These are phyloP conservation scores for Exophiala lecanii-corni DNA, from an alignment of 2,329 filamentous ascomycete genomes.

Conservation along the genomic window DNA sequence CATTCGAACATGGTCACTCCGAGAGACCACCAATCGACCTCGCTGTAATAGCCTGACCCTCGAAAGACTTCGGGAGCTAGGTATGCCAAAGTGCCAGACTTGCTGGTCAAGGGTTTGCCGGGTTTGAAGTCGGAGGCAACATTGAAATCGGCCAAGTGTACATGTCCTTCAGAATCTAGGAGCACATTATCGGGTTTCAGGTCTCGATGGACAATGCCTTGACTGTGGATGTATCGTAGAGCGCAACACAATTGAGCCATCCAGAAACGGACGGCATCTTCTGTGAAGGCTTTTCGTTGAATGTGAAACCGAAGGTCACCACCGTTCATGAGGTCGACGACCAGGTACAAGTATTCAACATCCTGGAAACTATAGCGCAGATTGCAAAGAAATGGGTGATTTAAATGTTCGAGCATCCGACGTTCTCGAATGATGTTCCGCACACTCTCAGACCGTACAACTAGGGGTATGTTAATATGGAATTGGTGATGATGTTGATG, in stretches of 20 bases:
- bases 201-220: slow-evolving; percentile 86
- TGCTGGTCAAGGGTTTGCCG: slow-evolving; percentile 80
- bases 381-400: slow-evolving; percentile 97
- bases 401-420: slow-evolving; percentile 95
- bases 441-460: slow-evolving; percentile 95
- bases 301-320: slow-evolving; percentile 97
- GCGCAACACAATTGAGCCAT: slow-evolving; percentile 92
- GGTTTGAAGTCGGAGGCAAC: slow-evolving; percentile 90
- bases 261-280: slow-evolving; percentile 96
- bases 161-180: slow-evolving; percentile 82
- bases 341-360: slow-evolving; percentile 97
- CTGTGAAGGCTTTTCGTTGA: slow-evolving; percentile 94
- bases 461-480: slow-evolving; percentile 44
- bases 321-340: slow-evolving; percentile 96
- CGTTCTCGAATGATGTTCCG: slow-evolving; percentile 97
- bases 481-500: background rate
- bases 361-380: slow-evolving; percentile 98
- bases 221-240: slow-evolving; percentile 75
- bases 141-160: slow-evolving; percentile 98
- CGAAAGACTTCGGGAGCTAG: slow-evolving; percentile 92
- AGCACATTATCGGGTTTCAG: slow-evolving; percentile 90
- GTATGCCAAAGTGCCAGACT: slow-evolving; percentile 93
- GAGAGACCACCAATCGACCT: slow-evolving; percentile 98
- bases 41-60: slow-evolving; percentile 80
- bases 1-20: slow-evolving; percentile 99